Percentiles rank a stretch among this genome's conserved stretches.
Conservation (phyloP, 306 rosid genomes). For the Abrus pulchellus region DNA sequence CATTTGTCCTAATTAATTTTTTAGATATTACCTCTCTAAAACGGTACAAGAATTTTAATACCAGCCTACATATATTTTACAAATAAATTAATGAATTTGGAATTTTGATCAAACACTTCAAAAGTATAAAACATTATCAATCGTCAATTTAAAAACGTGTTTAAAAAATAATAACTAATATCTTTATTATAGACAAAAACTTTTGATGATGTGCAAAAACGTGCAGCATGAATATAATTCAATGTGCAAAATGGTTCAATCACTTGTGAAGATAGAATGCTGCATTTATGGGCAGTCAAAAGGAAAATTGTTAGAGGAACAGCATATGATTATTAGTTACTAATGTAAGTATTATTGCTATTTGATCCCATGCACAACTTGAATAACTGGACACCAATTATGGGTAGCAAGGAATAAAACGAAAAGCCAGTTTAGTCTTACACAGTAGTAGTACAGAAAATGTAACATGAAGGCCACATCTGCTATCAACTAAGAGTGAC, state of each 20-base stretch:
- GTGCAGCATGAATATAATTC: background rate
- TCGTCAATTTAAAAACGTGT: too few relatives aligned
- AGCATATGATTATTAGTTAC: constrained; percentile 12
- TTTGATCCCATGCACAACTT: constrained; percentile 44
- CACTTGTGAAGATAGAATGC: constrained; percentile 8
- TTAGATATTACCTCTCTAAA: too few relatives aligned
- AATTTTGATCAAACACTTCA: too few relatives aligned
- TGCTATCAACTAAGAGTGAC: constrained; percentile 43
- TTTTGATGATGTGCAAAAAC: background rate
- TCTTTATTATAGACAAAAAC: background rate
- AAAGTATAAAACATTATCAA: too few relatives aligned
- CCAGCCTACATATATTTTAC: too few relatives aligned
- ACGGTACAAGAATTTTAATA: too few relatives aligned
- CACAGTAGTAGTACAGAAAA: constrained; percentile 32
- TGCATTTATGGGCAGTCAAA: background rate
- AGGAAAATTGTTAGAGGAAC: constrained; percentile 21
- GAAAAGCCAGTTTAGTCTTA: constrained; percentile 7
- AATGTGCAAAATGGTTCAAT: background rate
- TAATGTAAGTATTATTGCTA: constrained; percentile 1
- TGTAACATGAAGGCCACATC: constrained; percentile 29
- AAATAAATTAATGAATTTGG: too few relatives aligned
- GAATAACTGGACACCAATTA: constrained; percentile 43
- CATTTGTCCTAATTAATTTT: too few relatives aligned
- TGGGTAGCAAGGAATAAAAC: background rate
- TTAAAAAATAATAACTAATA: background rate